phyloP scores from a whole-genome alignment of 306 rosid genomes.

The Castanospermum australe region DNA sequence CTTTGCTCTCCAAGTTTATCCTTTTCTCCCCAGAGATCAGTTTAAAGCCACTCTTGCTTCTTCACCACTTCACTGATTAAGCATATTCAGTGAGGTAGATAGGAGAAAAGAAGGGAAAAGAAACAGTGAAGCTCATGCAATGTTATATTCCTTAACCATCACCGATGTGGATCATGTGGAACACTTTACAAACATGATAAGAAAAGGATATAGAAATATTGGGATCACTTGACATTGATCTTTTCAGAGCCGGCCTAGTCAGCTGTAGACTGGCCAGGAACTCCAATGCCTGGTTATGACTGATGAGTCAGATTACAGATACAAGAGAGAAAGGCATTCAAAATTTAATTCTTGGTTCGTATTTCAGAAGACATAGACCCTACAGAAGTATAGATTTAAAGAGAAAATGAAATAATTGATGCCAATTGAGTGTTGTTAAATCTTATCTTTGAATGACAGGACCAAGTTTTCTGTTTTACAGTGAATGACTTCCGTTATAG shows the following conservation, averaged over 20 bases:
- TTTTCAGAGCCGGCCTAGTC: too few relatives aligned
- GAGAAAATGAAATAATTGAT: background rate
- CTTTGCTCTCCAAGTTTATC: too few relatives aligned
- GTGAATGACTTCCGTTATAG: slow-evolving; percentile 11
- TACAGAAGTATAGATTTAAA: background rate
- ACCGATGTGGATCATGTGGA: background rate
- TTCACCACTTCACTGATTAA: too few relatives aligned
- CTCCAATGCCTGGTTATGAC: too few relatives aligned
- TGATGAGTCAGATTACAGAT: background rate
- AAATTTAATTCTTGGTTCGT: background rate
- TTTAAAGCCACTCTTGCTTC: too few relatives aligned
- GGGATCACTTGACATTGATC: background rate
- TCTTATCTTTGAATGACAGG: slow-evolving; percentile 8
- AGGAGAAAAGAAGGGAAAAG: too few relatives aligned
- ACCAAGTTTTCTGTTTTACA: slow-evolving; percentile 31
- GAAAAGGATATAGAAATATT: too few relatives aligned
- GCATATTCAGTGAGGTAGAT: too few relatives aligned
- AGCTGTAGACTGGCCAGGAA: too few relatives aligned
- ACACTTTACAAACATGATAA: too few relatives aligned
- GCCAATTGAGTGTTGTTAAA: background rate
- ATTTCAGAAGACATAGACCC: background rate
- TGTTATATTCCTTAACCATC: background rate
- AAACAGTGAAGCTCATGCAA: background rate
- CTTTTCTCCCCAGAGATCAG: too few relatives aligned
- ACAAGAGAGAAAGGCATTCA: background rate